Evolutionary conservation across 768 basidiomycete species (phyloP).

Genomic region (Sistotremastrum niveocremeum): DNA sequence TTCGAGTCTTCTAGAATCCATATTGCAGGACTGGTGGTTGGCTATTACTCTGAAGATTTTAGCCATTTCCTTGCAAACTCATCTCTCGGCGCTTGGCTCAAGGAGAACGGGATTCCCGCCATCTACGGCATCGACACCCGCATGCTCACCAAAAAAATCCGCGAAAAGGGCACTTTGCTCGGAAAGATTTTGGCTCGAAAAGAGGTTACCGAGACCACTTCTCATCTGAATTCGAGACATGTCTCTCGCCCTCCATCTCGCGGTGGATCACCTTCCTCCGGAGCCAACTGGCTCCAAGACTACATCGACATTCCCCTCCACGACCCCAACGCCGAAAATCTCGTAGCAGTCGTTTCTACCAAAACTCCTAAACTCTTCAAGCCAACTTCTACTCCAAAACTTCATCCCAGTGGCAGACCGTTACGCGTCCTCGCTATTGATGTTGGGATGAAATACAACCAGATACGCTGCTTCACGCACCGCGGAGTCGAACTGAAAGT

Average conservation of each 20-base stretch:
- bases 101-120: constrained; percentile 88
- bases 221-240: constrained; percentile 23
- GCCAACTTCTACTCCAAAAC: constrained; percentile 37
- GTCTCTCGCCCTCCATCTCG: constrained; percentile 26
- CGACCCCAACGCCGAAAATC: constrained; percentile 81
- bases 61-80: constrained; percentile 89
- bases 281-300: constrained; percentile 63
- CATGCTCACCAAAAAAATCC: constrained; percentile 89
- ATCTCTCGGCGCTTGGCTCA: constrained; percentile 83
- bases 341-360: constrained; percentile 84
- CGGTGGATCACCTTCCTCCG: constrained; percentile 38
- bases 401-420: constrained; percentile 68
- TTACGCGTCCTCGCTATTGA: constrained; percentile 85
- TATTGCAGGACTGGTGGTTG: constrained; percentile 80
- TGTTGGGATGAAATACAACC: constrained; percentile 99
- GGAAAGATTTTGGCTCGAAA: constrained; percentile 67
- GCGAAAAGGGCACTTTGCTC: constrained; percentile 89
- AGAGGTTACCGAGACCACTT: constrained; percentile 27
- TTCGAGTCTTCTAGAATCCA: constrained; percentile 97
- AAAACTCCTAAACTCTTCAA: constrained; percentile 52
- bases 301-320: constrained; percentile 72
- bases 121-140: constrained; percentile 95
- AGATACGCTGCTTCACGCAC: constrained; percentile 87
- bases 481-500: constrained; percentile 95
- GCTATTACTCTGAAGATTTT: constrained; percentile 88